Conservation (phyloP, 164 flowering plant genomes). For the Annona squamosa region DNA sequence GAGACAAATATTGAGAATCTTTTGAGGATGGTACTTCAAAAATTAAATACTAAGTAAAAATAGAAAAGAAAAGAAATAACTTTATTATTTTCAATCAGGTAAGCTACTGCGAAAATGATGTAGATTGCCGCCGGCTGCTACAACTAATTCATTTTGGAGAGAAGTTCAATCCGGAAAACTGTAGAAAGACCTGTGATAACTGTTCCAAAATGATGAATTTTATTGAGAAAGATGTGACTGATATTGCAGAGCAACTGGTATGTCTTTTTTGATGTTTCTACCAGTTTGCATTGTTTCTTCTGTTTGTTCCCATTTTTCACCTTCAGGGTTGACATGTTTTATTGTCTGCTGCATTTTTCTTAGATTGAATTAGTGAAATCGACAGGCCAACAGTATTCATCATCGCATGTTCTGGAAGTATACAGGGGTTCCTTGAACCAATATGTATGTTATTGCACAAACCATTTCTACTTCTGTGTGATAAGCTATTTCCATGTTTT, state of each 20-base stretch:
- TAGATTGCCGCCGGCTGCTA: conserved; percentile 83
- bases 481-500: background rate
- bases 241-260: conserved; percentile 72
- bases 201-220: conserved; percentile 49
- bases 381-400: conserved; percentile 63
- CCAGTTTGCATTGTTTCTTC: background rate
- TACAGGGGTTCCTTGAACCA: conserved; percentile 86
- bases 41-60: conserved; percentile 1
- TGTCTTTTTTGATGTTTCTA: conserved; percentile 1
- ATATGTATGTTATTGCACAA: conserved; percentile 37
- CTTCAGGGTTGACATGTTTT: background rate
- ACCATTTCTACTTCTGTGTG: background rate
- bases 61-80: background rate
- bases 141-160: conserved; percentile 96
- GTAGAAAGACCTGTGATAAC: conserved; percentile 82
- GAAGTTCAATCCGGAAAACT: conserved; percentile 63
- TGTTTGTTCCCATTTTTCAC: background rate
- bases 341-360: conserved; percentile 10
- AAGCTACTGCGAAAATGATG: conserved; percentile 93
- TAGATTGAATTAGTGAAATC: conserved; percentile 78
- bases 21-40: conserved; percentile 60
- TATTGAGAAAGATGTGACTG: conserved; percentile 77
- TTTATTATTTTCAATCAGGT: conserved; percentile 44
- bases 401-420: conserved; percentile 88
- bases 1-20: conserved; percentile 91